These are phyloP conservation scores for Acacia melanoxylon DNA, from an alignment of 306 rosid genomes.

Conservation along the genomic window DNA sequence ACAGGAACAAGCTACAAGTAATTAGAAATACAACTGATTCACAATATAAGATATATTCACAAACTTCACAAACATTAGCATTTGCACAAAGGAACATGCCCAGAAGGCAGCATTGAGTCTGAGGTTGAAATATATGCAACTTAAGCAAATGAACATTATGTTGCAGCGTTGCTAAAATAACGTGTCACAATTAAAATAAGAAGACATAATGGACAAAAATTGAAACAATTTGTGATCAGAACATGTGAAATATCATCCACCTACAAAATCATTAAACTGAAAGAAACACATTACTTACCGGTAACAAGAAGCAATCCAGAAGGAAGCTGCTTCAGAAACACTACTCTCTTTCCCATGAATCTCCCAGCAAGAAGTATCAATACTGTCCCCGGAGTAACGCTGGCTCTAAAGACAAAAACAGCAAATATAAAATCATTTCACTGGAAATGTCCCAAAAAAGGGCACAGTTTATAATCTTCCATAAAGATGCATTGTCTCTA, in stretches of 20 bases:
- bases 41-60: neutral
- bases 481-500: neutral
- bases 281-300: conserved; percentile 34
- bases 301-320: conserved; percentile 70
- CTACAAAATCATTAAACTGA: neutral
- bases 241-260: neutral
- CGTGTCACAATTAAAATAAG: neutral
- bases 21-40: neutral
- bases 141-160: neutral
- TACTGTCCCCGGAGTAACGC: conserved; percentile 62
- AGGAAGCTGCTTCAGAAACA: conserved; percentile 61
- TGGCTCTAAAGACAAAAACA: conserved; percentile 36
- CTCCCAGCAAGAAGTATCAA: conserved; percentile 65
- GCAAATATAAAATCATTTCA: neutral
- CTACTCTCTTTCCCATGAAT: conserved; percentile 68
- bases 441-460: neutral
- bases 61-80: neutral
- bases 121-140: neutral
- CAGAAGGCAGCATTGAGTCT: neutral
- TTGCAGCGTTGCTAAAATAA: too few species aligned
- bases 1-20: neutral
- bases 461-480: neutral
- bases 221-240: neutral
- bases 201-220: neutral
- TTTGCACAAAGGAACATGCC: neutral